phyloP scores from a whole-genome alignment of 2,329 filamentous ascomycete genomes.

The Pseudogymnoascus pannorum region DNA sequence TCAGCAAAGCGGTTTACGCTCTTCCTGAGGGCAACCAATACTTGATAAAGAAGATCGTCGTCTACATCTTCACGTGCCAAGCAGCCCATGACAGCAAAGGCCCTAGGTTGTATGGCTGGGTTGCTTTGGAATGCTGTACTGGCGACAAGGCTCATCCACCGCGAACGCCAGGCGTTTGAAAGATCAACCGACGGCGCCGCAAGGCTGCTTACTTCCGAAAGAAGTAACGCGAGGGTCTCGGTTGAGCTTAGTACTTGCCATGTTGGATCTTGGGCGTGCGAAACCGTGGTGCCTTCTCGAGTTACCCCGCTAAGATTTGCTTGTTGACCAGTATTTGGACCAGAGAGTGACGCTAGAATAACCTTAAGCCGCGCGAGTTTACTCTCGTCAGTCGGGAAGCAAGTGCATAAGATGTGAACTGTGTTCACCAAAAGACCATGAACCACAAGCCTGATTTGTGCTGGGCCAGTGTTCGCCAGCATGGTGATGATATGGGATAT shows the following conservation, averaged over 20 bases:
- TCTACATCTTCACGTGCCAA: constrained; percentile 65
- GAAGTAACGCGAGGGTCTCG: constrained; percentile 52
- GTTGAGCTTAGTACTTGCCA: constrained; percentile 40
- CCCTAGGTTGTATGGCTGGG: constrained; percentile 60
- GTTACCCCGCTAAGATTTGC: constrained; percentile 36
- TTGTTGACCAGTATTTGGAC: constrained; percentile 52
- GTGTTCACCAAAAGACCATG: constrained; percentile 60
- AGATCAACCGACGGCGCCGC: constrained; percentile 58
- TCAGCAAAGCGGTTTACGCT: constrained; percentile 59
- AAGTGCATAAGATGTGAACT: constrained; percentile 60
- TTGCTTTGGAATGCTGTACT: constrained; percentile 69
- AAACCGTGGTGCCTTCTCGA: constrained; percentile 46
- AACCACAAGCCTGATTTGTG: constrained; percentile 50
- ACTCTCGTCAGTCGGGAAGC: constrained; percentile 54
- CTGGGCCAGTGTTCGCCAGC: constrained; percentile 57
- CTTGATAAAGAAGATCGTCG: constrained; percentile 63
- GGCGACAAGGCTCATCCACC: constrained; percentile 67
- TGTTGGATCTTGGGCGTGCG: constrained; percentile 30
- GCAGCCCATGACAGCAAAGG: constrained; percentile 65
- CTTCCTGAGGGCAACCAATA: constrained; percentile 59
- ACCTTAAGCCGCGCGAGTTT: constrained; percentile 38
- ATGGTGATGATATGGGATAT: constrained; percentile 66
- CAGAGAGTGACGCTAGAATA: constrained; percentile 51
- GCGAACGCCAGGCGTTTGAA: constrained; percentile 61
- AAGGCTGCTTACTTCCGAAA: constrained; percentile 57